Conservation (phyloP, 2,329 filamentous ascomycete species). For the Amphichorda felina region DNA sequence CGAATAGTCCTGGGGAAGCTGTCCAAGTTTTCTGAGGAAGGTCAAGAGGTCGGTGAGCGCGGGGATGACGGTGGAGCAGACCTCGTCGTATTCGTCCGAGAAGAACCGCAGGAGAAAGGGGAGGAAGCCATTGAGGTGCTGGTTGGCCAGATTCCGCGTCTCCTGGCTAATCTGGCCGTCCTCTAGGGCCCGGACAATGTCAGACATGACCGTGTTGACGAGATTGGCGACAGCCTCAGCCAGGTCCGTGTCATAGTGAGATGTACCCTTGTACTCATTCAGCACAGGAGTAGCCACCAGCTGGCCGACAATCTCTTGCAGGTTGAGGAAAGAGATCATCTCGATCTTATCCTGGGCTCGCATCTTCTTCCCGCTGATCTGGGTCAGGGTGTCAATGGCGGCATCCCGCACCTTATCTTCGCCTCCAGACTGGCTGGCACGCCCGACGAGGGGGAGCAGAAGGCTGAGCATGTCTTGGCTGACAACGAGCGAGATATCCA, state of each 20-base stretch:
- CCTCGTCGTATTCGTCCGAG: slow-evolving; percentile 94
- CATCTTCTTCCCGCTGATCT: slow-evolving; percentile 98
- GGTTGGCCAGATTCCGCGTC: slow-evolving; percentile 64
- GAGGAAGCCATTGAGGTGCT: slow-evolving; percentile 71
- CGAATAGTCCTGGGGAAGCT: slow-evolving; percentile 63
- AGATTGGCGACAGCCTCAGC: slow-evolving; percentile 92
- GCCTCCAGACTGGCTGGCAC: slow-evolving; percentile 45
- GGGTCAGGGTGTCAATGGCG: slow-evolving; percentile 87
- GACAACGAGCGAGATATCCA: slow-evolving; percentile 87
- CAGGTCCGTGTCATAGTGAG: slow-evolving; percentile 88
- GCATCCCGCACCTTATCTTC: slow-evolving; percentile 83
- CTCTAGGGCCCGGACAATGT: slow-evolving; percentile 80
- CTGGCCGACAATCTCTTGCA: slow-evolving; percentile 74
- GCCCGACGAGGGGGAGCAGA: slow-evolving; percentile 79
- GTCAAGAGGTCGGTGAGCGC: slow-evolving; percentile 86
- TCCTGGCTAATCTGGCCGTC: slow-evolving; percentile 47
- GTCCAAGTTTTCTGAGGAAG: slow-evolving; percentile 71
- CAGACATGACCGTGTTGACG: slow-evolving; percentile 78
- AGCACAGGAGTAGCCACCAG: slow-evolving; percentile 76
- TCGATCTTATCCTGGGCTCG: slow-evolving; percentile 84
- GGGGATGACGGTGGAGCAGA: slow-evolving; percentile 91
- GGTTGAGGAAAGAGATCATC: slow-evolving; percentile 82
- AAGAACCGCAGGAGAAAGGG: slow-evolving; percentile 88
- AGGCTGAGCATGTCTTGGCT: slow-evolving; percentile 78
- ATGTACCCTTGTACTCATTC: slow-evolving; percentile 65